Conservation (phyloP, 1,284 basidiomycete genomes). For the Ganoderma sp. region DNA sequence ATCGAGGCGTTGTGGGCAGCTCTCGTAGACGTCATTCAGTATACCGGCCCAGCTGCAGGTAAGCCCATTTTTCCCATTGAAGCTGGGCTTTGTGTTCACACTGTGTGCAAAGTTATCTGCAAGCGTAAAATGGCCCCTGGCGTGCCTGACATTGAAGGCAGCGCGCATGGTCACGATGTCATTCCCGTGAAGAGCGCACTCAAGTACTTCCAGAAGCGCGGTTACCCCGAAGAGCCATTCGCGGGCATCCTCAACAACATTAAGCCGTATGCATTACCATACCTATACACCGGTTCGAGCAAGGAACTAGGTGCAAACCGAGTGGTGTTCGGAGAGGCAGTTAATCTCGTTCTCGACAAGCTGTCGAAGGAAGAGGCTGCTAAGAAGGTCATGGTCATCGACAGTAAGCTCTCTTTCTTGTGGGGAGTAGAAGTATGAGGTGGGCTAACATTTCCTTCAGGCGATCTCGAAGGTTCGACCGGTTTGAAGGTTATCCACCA, state of each 20-base stretch:
- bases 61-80: constrained; percentile 28
- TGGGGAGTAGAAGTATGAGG: neutral
- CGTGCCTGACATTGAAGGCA: constrained; percentile 78
- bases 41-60: constrained; percentile 81
- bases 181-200: constrained; percentile 79
- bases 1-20: constrained; percentile 77
- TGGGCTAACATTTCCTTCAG: constrained; percentile 29
- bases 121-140: constrained; percentile 85
- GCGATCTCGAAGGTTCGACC: constrained; percentile 85
- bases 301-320: constrained; percentile 81
- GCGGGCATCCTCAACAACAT: constrained; percentile 67
- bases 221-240: constrained; percentile 59
- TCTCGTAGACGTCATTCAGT: constrained; percentile 57
- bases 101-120: constrained; percentile 55
- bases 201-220: constrained; percentile 71
- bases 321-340: constrained; percentile 83
- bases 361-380: constrained; percentile 77
- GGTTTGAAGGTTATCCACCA: constrained; percentile 85
- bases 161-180: constrained; percentile 81
- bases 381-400: constrained; percentile 85
- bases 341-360: constrained; percentile 75
- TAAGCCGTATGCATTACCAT: constrained; percentile 62
- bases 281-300: constrained; percentile 69
- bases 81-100: constrained; percentile 12
- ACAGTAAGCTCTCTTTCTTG: constrained; percentile 57